These are phyloP conservation scores for Aspergillus sergii DNA, from an alignment of 2,329 filamentous ascomycete species.

Conservation along the genomic window DNA sequence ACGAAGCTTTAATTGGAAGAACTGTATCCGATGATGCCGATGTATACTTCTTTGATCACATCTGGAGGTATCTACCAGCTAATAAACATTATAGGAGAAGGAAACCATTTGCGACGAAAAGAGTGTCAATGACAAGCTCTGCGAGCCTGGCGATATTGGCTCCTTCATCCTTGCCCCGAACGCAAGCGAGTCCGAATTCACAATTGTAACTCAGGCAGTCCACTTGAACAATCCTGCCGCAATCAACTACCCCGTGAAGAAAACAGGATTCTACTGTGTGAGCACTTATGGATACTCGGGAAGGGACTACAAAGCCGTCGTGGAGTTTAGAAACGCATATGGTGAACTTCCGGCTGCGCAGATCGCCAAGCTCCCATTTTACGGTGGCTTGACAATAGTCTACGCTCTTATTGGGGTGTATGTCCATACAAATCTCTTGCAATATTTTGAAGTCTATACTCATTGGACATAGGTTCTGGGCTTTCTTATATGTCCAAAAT, in stretches of 20 bases:
- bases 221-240: conserved; percentile 72
- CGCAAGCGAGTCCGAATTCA: conserved; percentile 70
- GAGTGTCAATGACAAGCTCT: conserved; percentile 69
- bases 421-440: conserved; percentile 20
- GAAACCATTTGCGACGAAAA: conserved; percentile 76
- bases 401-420: conserved; percentile 82
- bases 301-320: conserved; percentile 73
- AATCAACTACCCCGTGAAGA: conserved; percentile 81
- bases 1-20: conserved; percentile 76
- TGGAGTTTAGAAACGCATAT: conserved; percentile 94
- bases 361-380: conserved; percentile 96
- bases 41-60: conserved; percentile 45
- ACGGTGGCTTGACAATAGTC: conserved; percentile 88
- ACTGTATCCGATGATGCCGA: conserved; percentile 58
- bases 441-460: conserved; percentile 17
- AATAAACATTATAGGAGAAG: conserved; percentile 49
- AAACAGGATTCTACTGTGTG: conserved; percentile 96
- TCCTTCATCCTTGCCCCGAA: conserved; percentile 81
- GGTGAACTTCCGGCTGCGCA: conserved; percentile 94
- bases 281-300: conserved; percentile 72
- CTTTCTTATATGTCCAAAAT: conserved; percentile 92
- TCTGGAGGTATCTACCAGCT: conserved; percentile 25
- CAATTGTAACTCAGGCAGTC: conserved; percentile 78
- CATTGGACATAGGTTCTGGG: conserved; percentile 71
- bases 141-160: conserved; percentile 76